Percentiles rank a stretch among this genome's conserved stretches.
Conservation (phyloP, 2,329 filamentous ascomycete genomes). For the Phialophora macrospora region DNA sequence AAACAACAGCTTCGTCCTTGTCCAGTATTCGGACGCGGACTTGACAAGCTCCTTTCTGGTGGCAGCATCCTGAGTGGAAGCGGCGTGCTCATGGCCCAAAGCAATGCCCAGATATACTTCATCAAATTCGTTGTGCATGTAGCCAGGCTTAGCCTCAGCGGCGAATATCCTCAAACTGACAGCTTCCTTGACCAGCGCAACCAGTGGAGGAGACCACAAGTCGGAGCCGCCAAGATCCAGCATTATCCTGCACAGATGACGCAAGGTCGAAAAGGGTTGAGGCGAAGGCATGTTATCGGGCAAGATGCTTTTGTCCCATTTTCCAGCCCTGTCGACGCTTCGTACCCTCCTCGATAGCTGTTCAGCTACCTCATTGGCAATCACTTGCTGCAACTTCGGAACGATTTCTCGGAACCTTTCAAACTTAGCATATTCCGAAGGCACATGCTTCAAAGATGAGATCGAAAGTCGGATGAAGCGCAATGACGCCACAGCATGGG, state of each 20-base stretch:
- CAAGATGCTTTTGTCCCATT: slow-evolving; percentile 12
- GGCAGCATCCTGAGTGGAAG: not conserved
- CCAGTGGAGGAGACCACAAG: slow-evolving; percentile 34
- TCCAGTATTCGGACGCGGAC: slow-evolving; percentile 36
- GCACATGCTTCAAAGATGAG: slow-evolving; percentile 24
- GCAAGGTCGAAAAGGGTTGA: slow-evolving; percentile 31
- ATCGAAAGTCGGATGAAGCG: slow-evolving; percentile 31
- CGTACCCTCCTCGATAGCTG: slow-evolving; percentile 20
- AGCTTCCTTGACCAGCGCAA: slow-evolving; percentile 27
- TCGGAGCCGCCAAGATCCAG: slow-evolving; percentile 36
- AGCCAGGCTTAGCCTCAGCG: slow-evolving; percentile 14
- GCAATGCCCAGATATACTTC: slow-evolving; percentile 32
- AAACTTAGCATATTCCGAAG: slow-evolving; percentile 23
- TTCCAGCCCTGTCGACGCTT: slow-evolving; percentile 1
- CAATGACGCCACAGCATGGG: slow-evolving; percentile 19
- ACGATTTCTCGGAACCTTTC: slow-evolving; percentile 18
- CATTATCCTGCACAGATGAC: slow-evolving; percentile 35
- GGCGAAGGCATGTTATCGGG: slow-evolving; percentile 38
- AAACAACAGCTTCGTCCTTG: slow-evolving; percentile 37
- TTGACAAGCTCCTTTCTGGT: slow-evolving; percentile 1
- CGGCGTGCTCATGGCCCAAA: slow-evolving; percentile 11
- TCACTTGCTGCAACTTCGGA: slow-evolving; percentile 22
- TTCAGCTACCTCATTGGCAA: slow-evolving; percentile 29
- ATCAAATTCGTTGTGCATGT: slow-evolving; percentile 34
- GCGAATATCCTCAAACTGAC: slow-evolving; percentile 25